Percentiles rank a stretch among this genome's conserved stretches.
These are phyloP conservation scores for Ustanciosporium gigantosporum DNA, from an alignment of 1,284 basidiomycete species.

Conservation along the genomic window DNA sequence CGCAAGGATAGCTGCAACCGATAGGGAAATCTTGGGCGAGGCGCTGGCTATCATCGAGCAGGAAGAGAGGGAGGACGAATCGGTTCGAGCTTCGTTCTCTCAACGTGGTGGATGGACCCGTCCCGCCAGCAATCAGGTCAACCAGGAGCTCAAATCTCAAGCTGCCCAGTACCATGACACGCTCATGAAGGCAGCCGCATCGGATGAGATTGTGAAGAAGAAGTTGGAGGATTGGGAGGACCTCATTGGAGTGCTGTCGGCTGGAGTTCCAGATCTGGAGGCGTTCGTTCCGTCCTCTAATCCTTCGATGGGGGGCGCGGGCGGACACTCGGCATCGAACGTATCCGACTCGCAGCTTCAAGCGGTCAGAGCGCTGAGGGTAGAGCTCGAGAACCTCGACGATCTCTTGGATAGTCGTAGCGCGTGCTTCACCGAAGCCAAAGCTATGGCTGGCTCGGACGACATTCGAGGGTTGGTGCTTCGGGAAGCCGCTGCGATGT, in stretches of 20 bases:
- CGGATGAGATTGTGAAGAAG: conserved; percentile 64
- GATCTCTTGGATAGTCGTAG: conserved; percentile 66
- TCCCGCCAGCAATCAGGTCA: conserved; percentile 67
- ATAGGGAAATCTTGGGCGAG: conserved; percentile 72
- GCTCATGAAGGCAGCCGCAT: conserved; percentile 40
- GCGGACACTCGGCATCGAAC: background rate
- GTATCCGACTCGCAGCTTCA: conserved; percentile 16
- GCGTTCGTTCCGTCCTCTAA: conserved; percentile 24
- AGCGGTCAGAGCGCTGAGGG: conserved; percentile 70
- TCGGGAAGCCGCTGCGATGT: conserved; percentile 67
- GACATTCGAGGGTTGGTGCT: conserved; percentile 76
- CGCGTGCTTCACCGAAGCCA: conserved; percentile 71
- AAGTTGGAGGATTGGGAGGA: conserved; percentile 42
- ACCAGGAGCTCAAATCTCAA: conserved; percentile 37
- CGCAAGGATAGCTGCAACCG: conserved; percentile 70
- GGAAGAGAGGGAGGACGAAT: conserved; percentile 84
- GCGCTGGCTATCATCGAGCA: conserved; percentile 83
- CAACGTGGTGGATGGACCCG: conserved; percentile 62
- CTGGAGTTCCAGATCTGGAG: conserved; percentile 16
- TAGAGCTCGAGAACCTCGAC: conserved; percentile 78
- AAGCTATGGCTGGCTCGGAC: conserved; percentile 71
- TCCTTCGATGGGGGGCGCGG: conserved; percentile 7
- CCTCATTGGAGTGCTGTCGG: conserved; percentile 18
- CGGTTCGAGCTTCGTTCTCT: conserved; percentile 65
- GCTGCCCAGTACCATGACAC: conserved; percentile 39